These are phyloP conservation scores for Candida ficus DNA, from an alignment of 805 yeast genomes.

Conservation along the genomic window DNA sequence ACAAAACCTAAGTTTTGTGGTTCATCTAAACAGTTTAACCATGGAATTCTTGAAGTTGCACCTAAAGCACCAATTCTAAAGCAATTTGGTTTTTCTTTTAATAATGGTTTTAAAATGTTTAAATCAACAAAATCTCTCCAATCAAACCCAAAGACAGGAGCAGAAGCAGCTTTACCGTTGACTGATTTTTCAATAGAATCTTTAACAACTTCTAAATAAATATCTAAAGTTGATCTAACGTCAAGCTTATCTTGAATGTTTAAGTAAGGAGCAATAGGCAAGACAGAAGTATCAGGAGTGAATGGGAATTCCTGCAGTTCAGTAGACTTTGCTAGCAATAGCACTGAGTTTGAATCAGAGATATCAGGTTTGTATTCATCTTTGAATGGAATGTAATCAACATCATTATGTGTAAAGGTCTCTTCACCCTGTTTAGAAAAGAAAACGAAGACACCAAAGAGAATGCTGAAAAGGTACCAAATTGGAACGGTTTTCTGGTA, in stretches of 20 bases:
- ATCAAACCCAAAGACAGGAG: conserved; percentile 38
- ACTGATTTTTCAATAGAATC: conserved; percentile 24
- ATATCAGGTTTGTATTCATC: conserved; percentile 17
- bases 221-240: conserved; percentile 28
- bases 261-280: conserved; percentile 35
- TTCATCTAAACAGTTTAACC: conserved; percentile 37
- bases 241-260: conserved; percentile 32
- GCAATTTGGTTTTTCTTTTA: conserved; percentile 38
- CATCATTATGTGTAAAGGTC: conserved; percentile 4
- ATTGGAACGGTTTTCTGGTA: conserved; percentile 16
- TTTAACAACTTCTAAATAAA: conserved; percentile 31
- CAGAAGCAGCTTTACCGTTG: conserved; percentile 21
- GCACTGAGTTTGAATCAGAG: conserved; percentile 16
- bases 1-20: conserved; percentile 26
- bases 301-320: conserved; percentile 28
- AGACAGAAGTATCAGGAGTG: conserved; percentile 25
- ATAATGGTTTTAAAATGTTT: conserved; percentile 33
- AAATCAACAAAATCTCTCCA: conserved; percentile 56
- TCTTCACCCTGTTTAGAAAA: conserved; percentile 6
- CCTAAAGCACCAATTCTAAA: conserved; percentile 40
- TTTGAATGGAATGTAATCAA: conserved; percentile 12
- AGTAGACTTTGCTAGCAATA: conserved; percentile 15
- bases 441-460: conserved; percentile 20
- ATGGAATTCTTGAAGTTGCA: conserved; percentile 33
- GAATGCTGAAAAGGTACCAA: conserved; percentile 16